Conservation (phyloP, 2,329 filamentous ascomycete species). For the Xylariaceae sp. region DNA sequence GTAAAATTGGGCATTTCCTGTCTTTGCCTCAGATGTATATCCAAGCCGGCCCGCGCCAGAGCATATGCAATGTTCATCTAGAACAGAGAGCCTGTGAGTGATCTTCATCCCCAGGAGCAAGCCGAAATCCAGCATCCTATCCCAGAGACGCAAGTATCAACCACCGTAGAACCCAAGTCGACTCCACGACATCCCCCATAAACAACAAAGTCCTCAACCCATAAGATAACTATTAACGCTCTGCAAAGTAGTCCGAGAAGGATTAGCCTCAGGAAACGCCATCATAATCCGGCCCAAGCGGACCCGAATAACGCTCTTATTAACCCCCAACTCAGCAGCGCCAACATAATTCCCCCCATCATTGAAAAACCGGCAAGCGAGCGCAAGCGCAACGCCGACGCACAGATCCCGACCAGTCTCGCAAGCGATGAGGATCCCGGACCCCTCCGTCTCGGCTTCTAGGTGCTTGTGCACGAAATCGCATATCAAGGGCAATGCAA, state of each 20-base stretch:
- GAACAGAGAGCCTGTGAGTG: too few relatives aligned
- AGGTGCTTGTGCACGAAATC: conserved; percentile 48
- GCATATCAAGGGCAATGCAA: conserved; percentile 60
- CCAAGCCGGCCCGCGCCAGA: too few relatives aligned
- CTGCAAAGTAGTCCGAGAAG: conserved; percentile 78
- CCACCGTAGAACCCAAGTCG: too few relatives aligned
- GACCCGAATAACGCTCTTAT: conserved; percentile 73
- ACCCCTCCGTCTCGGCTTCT: not conserved
- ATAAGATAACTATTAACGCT: conserved; percentile 90
- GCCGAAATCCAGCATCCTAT: too few relatives aligned
- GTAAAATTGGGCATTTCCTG: too few relatives aligned
- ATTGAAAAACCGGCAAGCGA: conserved; percentile 70
- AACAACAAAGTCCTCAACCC: conserved; percentile 32
- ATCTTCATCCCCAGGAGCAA: too few relatives aligned
- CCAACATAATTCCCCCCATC: conserved; percentile 47
- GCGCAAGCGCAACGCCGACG: conserved; percentile 69
- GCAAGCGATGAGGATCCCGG: conserved; percentile 59
- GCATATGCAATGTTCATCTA: too few relatives aligned
- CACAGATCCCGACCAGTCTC: conserved; percentile 76
- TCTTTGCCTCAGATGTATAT: too few relatives aligned
- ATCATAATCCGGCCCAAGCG: conserved; percentile 79
- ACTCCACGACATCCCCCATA: too few relatives aligned
- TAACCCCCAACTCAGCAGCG: conserved; percentile 41
- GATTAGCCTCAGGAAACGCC: conserved; percentile 73
- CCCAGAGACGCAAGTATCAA: too few relatives aligned